Conservation (phyloP, 2,329 filamentous ascomycete genomes). For the Phoma sp. region DNA sequence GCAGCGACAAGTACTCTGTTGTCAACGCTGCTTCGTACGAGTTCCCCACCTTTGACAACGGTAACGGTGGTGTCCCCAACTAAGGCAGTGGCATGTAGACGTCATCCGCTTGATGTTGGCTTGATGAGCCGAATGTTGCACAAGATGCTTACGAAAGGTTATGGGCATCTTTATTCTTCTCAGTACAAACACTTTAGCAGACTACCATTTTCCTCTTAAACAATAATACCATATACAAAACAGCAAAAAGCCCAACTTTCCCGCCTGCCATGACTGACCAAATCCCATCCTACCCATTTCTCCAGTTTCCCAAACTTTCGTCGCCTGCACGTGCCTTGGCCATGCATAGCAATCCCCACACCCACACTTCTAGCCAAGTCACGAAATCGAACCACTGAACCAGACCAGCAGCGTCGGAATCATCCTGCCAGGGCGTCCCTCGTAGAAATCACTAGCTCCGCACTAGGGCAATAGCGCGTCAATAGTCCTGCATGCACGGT, state of each 20-base stretch:
- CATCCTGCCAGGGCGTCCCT: neutral
- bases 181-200: neutral
- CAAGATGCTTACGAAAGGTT: neutral
- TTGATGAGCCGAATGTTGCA: neutral
- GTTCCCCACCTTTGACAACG: slow-evolving; percentile 8
- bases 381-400: too few species aligned
- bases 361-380: too few species aligned
- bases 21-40: slow-evolving; percentile 16
- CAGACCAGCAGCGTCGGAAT: neutral
- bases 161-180: neutral
- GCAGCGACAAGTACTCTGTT: slow-evolving; percentile 23
- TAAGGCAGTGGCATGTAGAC: neutral
- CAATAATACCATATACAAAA: slow-evolving; percentile 1
- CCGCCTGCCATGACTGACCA: too few species aligned
- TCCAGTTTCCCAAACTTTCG: neutral
- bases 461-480: slow-evolving; percentile 7
- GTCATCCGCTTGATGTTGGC: neutral
- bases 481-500: slow-evolving; percentile 1
- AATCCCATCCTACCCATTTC: neutral
- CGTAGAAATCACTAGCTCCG: neutral
- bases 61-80: neutral
- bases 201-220: slow-evolving; percentile 1
- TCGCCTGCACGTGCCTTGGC: too few species aligned
- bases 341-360: too few species aligned
- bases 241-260: neutral